Percentiles rank a stretch among this genome's conserved stretches.
phyloP scores from a whole-genome alignment of 2,329 filamentous ascomycete genomes.

The Aspergillus viridinutans region DNA sequence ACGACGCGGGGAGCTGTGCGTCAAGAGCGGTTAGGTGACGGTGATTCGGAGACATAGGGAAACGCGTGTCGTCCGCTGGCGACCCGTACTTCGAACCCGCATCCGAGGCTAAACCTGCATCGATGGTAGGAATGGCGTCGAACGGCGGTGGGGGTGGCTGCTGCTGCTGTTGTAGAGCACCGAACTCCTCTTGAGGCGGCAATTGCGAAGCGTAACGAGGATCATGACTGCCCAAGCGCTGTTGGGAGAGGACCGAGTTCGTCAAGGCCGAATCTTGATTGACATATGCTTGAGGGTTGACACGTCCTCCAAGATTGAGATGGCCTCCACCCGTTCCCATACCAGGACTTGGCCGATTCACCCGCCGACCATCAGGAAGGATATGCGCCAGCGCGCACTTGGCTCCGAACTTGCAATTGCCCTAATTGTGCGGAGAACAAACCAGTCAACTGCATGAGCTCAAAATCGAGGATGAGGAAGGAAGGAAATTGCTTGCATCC shows the following conservation, averaged over 20 bases:
- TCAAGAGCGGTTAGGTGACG: slow-evolving; percentile 84
- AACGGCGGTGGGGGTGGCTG: slow-evolving; percentile 35
- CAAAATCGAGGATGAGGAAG: not conserved
- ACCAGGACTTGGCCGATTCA: slow-evolving; percentile 65
- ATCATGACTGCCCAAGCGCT: slow-evolving; percentile 52
- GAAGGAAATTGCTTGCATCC: not conserved
- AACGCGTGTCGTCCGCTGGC: slow-evolving; percentile 70
- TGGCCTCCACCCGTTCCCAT: slow-evolving; percentile 51
- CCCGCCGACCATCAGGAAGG: slow-evolving; percentile 84
- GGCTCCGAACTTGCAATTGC: slow-evolving; percentile 97
- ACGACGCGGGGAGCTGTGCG: slow-evolving; percentile 86
- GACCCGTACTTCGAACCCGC: slow-evolving; percentile 71
- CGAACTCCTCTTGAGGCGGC: slow-evolving; percentile 41
- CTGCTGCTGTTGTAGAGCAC: slow-evolving; percentile 41
- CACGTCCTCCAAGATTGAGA: slow-evolving; percentile 63
- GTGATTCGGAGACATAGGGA: slow-evolving; percentile 71
- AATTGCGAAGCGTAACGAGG: slow-evolving; percentile 40
- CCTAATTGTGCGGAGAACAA: slow-evolving; percentile 49
- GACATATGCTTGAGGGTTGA: slow-evolving; percentile 60
- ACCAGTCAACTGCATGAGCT: slow-evolving; percentile 13
- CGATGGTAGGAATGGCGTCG: slow-evolving; percentile 52
- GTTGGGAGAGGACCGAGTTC: slow-evolving; percentile 64
- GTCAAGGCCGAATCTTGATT: slow-evolving; percentile 69
- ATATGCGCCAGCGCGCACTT: slow-evolving; percentile 98
- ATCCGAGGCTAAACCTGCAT: slow-evolving; percentile 56